Conservation (phyloP, 2,329 filamentous ascomycete genomes). For the Hypoxylon sp. region DNA sequence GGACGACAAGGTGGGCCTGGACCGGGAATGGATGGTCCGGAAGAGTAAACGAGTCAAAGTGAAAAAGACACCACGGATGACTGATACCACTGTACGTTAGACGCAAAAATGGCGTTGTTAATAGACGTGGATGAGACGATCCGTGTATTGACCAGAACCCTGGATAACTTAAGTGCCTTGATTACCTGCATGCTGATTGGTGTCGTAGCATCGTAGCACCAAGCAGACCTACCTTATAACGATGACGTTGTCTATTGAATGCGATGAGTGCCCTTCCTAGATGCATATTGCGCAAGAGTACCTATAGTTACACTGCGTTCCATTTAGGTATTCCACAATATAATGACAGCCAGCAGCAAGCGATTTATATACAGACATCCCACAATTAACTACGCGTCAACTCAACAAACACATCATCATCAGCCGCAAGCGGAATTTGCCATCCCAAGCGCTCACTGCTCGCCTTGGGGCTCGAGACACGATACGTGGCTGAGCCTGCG, state of each 20-base stretch:
- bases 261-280: no score
- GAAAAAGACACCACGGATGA: slow-evolving; percentile 15
- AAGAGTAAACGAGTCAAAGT: slow-evolving; percentile 49
- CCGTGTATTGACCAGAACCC: slow-evolving; percentile 7
- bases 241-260: no score
- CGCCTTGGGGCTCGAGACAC: slow-evolving; percentile 43
- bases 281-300: no score
- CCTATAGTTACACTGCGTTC: no score
- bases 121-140: slow-evolving; percentile 32
- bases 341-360: neutral
- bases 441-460: slow-evolving; percentile 50
- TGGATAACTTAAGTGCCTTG: neutral
- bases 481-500: slow-evolving; percentile 46
- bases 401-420: slow-evolving; percentile 46
- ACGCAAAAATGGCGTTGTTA: slow-evolving; percentile 33
- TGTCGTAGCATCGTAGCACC: neutral
- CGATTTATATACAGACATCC: neutral
- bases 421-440: slow-evolving; percentile 48
- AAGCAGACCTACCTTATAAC: no score
- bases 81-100: slow-evolving; percentile 43
- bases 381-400: slow-evolving; percentile 24
- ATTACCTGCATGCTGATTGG: neutral
- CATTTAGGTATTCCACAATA: no score
- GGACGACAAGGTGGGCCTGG: slow-evolving; percentile 74
- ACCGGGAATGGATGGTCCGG: slow-evolving; percentile 74